Evolutionary conservation across 2,329 filamentous ascomycete species (phyloP), one percentile per base, ranked within the genome.

Genomic region (Sporothrix curviconia): DNA sequence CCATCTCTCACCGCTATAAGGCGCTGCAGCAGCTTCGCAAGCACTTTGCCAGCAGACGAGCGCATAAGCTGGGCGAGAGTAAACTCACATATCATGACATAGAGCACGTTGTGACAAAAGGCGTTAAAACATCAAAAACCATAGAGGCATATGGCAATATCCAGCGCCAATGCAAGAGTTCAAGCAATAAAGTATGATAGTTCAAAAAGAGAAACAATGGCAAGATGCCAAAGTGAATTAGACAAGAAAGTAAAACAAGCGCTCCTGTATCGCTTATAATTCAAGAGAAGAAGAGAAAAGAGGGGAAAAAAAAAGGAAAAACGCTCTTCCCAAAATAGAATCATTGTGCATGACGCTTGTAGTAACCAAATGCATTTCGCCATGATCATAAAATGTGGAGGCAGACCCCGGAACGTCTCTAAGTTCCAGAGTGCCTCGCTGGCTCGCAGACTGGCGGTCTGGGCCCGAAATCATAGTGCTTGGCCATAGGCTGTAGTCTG

Each of bases 1-100:
- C 85, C 68, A 90, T 99, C 67, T 96, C 92, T 25, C 94, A 99
- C 74, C 87, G 94, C 43, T 86, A 82, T 63, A 89, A 86, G 67
- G 94, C 94, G n/a, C 76, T 99, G 55, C 80, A 84, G 63, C 95
- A 96, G 74, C 78, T 99, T 62, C 89, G 90, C 68, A 78, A 78
- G 36, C 97, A 92, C 90, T 80, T 95, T 64, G 79, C 58, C 76
- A 73, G 51, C 68, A 73, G 57, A 58, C 62, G 37, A 47, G 28
- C 15, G 34, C 51, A 7, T 30, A 37, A 51, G 5, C n/a, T n/a
- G n/a, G 7, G 17, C 1, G 0, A 30, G 4, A 50, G n/a, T 3
- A 19, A n/a, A n/a, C n/a, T n/a, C n/a, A n/a, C n/a, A n/a, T n/a
- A n/a, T n/a, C 40, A 36, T 12, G 32, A n/a, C 19, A 44, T 1